Evolutionary conservation across 768 basidiomycete genomes (phyloP).

Genomic region (Trametes gibbosa): DNA sequence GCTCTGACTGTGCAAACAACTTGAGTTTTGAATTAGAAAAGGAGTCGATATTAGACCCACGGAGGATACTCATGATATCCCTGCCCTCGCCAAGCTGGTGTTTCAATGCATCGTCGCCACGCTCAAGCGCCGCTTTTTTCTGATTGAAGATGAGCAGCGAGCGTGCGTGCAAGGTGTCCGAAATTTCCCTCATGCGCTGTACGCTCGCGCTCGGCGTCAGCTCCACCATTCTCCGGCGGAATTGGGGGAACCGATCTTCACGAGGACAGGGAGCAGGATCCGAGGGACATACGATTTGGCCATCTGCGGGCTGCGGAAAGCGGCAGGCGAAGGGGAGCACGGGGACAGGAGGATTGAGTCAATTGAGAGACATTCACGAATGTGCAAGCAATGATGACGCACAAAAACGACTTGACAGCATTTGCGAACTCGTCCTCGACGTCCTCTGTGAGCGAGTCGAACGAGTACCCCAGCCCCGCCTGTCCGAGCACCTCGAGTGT

Average conservation of each 20-base stretch:
- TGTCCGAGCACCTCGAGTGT: slow-evolving; percentile 41
- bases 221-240: slow-evolving; percentile 21
- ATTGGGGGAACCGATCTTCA: slow-evolving; percentile 19
- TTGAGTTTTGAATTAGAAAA: no score
- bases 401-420: slow-evolving; percentile 23
- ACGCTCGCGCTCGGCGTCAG: slow-evolving; percentile 16
- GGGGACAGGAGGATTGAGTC: not conserved
- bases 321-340: not conserved
- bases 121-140: slow-evolving; percentile 16
- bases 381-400: not conserved
- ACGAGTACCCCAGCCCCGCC: slow-evolving; percentile 25
- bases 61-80: slow-evolving; percentile 31
- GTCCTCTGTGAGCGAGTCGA: slow-evolving; percentile 23
- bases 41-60: slow-evolving; percentile 24
- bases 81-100: slow-evolving; percentile 29
- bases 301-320: slow-evolving; percentile 9
- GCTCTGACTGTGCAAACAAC: slow-evolving; percentile 19
- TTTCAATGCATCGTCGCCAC: slow-evolving; percentile 18
- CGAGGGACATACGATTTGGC: not conserved
- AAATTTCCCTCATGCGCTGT: slow-evolving; percentile 24
- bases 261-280: not conserved
- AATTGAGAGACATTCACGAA: no score
- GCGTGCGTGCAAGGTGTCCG: slow-evolving; percentile 22
- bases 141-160: slow-evolving; percentile 21
- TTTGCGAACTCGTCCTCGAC: slow-evolving; percentile 12